A percentile compares a stretch with the other conserved stretches of the same genome.
These are phyloP conservation scores for Colletotrichum neosansevieriae DNA, from an alignment of 2,329 filamentous ascomycete genomes.

Conservation along the genomic window DNA sequence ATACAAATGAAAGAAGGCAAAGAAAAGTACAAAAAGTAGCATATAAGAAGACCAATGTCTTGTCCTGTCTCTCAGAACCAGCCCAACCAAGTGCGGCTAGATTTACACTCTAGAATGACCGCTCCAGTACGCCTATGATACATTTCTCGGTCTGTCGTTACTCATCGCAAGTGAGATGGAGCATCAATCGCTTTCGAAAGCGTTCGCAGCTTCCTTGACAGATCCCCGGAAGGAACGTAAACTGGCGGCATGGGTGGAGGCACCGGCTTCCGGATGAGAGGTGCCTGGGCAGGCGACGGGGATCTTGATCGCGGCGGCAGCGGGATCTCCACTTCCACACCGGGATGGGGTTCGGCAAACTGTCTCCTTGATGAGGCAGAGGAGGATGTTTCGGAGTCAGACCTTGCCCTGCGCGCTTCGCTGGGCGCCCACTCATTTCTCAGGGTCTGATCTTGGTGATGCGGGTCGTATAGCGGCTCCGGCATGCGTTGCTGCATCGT, in stretches of 20 bases:
- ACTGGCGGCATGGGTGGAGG: slow-evolving; percentile 6
- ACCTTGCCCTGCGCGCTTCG: slow-evolving; percentile 3
- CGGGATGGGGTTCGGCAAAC: slow-evolving; percentile 24
- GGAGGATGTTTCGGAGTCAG: slow-evolving; percentile 25
- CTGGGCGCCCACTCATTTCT: slow-evolving; percentile 5
- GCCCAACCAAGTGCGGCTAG: background rate
- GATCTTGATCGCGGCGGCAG: slow-evolving; percentile 26
- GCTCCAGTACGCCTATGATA: too few relatives aligned
- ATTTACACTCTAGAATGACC: too few relatives aligned
- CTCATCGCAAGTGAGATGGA: background rate
- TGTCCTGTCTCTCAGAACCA: background rate
- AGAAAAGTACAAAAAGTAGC: slow-evolving; percentile 1
- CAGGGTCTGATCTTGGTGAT: background rate
- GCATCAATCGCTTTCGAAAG: slow-evolving; percentile 1
- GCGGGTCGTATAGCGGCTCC: slow-evolving; percentile 3
- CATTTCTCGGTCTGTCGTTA: background rate
- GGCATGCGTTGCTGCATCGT: slow-evolving; percentile 10
- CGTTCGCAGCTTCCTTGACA: background rate
- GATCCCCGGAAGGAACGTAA: background rate
- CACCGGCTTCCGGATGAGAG: slow-evolving; percentile 11
- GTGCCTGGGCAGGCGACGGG: slow-evolving; percentile 17
- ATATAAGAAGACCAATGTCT: background rate
- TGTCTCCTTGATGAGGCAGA: background rate
- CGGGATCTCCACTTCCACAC: slow-evolving; percentile 29
- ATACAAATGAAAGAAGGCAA: slow-evolving; percentile 23